phyloP scores from a whole-genome alignment of 352 stramenopile genomes.

The Phytophthora citricola region DNA sequence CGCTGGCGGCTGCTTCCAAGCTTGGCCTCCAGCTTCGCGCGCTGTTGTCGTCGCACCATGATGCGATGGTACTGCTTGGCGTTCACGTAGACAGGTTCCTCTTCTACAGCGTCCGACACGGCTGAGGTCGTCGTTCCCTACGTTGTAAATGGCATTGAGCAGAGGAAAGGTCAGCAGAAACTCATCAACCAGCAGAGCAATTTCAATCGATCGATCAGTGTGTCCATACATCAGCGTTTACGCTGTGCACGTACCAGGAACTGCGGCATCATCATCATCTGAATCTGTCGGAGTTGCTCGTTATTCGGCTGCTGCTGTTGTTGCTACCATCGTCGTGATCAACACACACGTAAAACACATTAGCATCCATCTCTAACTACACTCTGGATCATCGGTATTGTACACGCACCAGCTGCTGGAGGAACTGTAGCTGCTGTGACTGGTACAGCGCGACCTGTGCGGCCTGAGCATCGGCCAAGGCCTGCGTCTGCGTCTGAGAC shows the following conservation, averaged over 20 bases:
- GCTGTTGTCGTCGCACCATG: slow-evolving; percentile 87
- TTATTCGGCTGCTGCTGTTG: slow-evolving; percentile 78
- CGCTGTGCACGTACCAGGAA: slow-evolving; percentile 64
- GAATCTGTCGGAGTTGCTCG: slow-evolving; percentile 74
- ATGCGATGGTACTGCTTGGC: slow-evolving; percentile 93
- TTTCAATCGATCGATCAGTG: slow-evolving; percentile 18
- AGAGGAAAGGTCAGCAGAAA: slow-evolving; percentile 57
- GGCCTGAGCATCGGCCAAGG: slow-evolving; percentile 33
- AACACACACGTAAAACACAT: slow-evolving; percentile 11
- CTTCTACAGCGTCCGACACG: slow-evolving; percentile 50
- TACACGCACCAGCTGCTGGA: slow-evolving; percentile 73
- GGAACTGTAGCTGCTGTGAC: slow-evolving; percentile 78
- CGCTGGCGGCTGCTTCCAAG: slow-evolving; percentile 77
- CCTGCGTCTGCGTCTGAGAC: slow-evolving; percentile 23
- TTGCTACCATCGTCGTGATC: background rate
- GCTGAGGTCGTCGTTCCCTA: slow-evolving; percentile 28
- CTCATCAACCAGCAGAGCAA: slow-evolving; percentile 6
- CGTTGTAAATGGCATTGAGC: slow-evolving; percentile 44
- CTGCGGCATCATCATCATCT: slow-evolving; percentile 85
- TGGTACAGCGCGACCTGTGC: slow-evolving; percentile 80
- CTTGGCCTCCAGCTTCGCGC: slow-evolving; percentile 88
- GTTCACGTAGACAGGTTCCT: slow-evolving; percentile 92
- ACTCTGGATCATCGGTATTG: background rate
- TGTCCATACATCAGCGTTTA: background rate
- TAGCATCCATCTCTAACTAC: background rate